Evolutionary conservation across 768 basidiomycete genomes (phyloP), one percentile per base, ranked within the genome.

Genomic region (Lentinula aciculospora): DNA sequence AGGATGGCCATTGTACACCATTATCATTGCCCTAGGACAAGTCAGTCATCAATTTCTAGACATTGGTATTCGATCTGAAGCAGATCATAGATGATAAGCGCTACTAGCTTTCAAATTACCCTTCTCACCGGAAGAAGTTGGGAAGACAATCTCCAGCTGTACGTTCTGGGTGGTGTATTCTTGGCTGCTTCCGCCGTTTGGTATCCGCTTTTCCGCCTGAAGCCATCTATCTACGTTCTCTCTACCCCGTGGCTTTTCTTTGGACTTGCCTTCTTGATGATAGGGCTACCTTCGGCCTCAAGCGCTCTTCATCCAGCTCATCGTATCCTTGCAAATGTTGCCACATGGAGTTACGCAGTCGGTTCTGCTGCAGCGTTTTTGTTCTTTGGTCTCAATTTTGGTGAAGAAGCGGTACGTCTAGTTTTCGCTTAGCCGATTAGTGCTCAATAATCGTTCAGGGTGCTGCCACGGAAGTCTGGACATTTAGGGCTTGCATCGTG

Each of bases 331-430:
- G 77, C 90, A 28, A 88, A 85, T 66, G 73, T 83, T 25, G 93
- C 94, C 13, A 94, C 92, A 1, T 97, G 94, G 94, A 83, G 77
- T 47, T 97, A 97, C 72, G 94, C 94, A 34, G 71, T 94, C 50
- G 94, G 89, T n/a, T 96, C 94, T 27, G 88, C 94, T 17, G 94
- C 92, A 37, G 88, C 92, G 12, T 97, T 96, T 79, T 74, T 85
- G 51, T 96, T 93, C 81, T 97, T 97, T 66, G 94, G 94, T 66
- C 80, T 95, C 62, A 97, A 97, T 72, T 97, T 97, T 69, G 94
- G 94, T 70, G 94, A 97, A 76, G 94, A 96, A 79, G 94, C 94
- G 19, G 89, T 89, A 70, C 50, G 78, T 74, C 39, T 6, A n/a
- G 19, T 72, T n/a, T 87, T 86, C 13, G 7, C 10, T 32, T 9